A percentile compares a stretch with the other conserved stretches of the same genome.
Evolutionary conservation across 2,329 filamentous ascomycete genomes (phyloP).

Genomic region (Saccharata proteae): DNA sequence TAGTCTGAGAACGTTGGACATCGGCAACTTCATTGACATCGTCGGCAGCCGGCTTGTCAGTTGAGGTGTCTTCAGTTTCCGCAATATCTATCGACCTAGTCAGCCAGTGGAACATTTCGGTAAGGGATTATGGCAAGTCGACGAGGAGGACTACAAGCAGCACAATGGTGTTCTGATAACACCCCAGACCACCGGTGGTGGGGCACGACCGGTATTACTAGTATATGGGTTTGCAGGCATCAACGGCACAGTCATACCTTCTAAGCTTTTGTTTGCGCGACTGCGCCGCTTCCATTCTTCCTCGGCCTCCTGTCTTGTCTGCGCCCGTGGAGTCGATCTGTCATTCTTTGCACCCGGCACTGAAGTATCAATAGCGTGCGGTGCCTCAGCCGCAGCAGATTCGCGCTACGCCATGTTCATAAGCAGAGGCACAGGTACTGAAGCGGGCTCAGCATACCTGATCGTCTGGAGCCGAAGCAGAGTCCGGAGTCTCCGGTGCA

Average conservation of each 20-base stretch:
- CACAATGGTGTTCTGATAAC: too few species aligned
- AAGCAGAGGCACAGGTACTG: slow-evolving; percentile 2
- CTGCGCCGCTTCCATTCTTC: slow-evolving; percentile 39
- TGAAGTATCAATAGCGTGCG: slow-evolving; percentile 56
- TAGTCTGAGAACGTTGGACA: slow-evolving; percentile 23
- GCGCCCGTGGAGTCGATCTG: slow-evolving; percentile 68
- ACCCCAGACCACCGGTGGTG: too few species aligned
- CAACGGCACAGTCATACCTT: slow-evolving; percentile 44
- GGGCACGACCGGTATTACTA: too few species aligned
- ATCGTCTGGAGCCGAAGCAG: slow-evolving; percentile 1
- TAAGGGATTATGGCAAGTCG: too few species aligned
- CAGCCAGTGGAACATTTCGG: too few species aligned
- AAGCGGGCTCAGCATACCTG: neutral
- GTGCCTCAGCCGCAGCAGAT: slow-evolving; percentile 16
- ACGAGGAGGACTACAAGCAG: too few species aligned
- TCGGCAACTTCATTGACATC: slow-evolving; percentile 15
- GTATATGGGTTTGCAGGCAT: too few species aligned
- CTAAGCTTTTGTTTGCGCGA: slow-evolving; percentile 61
- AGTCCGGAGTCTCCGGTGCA: slow-evolving; percentile 9
- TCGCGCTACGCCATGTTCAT: too few species aligned
- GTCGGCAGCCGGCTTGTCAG: slow-evolving; percentile 11
- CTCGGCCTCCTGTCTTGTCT: slow-evolving; percentile 66
- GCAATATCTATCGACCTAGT: slow-evolving; percentile 38
- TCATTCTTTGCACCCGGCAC: slow-evolving; percentile 55
- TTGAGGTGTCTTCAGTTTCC: slow-evolving; percentile 28